Evolutionary conservation across 192 early-diverging fungal genomes (phyloP), one percentile per base, ranked within the genome.

Genomic region (Spinellus fusiger): DNA sequence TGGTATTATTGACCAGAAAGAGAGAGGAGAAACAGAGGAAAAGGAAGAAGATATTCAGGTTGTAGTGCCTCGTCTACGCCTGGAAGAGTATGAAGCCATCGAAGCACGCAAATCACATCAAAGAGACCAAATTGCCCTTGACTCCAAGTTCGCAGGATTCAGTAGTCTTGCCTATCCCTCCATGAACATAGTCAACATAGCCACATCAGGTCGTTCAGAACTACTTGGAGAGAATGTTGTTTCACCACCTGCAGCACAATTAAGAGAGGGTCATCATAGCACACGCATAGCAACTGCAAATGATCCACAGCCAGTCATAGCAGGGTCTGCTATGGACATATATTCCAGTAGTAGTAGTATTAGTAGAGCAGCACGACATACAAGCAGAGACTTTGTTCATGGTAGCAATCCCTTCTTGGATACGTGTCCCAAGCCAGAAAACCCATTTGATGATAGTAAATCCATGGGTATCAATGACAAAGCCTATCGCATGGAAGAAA

Each of bases 391-490:
- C n/a, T n/a, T n/a, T n/a, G n/a, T n/a, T n/a, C n/a, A n/a, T n/a
- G n/a, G n/a, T n/a, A n/a, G n/a, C n/a, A 59, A 70, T 26, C 68
- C 68, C 1, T 70, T n/a, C n/a, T n/a, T n/a, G n/a, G n/a, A n/a
- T n/a, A n/a, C n/a, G n/a, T n/a, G n/a, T n/a, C n/a, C n/a, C n/a
- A n/a, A n/a, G n/a, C n/a, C n/a, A n/a, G 69, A 71, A 1, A 60
- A 71, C 32, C 69, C 69, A 1, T 71, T 71, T 62, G 69, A 71
- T 26, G 69, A 71, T 46, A 47, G 34, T 8, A 55, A 50, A 50
- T 35, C 15, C 7, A 44, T 13, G 6, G 22, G 37, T 23, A 37
- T 29, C 6, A 40, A 56, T 23, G 40, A 63, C 22, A 54, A 28
- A 15, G 29, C 49, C 3, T 29, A 51, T 51, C 16, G n/a, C 16